These are phyloP conservation scores for Pestalotiopsis sp. DNA, from an alignment of 2,329 filamentous ascomycete genomes.

Conservation along the genomic window DNA sequence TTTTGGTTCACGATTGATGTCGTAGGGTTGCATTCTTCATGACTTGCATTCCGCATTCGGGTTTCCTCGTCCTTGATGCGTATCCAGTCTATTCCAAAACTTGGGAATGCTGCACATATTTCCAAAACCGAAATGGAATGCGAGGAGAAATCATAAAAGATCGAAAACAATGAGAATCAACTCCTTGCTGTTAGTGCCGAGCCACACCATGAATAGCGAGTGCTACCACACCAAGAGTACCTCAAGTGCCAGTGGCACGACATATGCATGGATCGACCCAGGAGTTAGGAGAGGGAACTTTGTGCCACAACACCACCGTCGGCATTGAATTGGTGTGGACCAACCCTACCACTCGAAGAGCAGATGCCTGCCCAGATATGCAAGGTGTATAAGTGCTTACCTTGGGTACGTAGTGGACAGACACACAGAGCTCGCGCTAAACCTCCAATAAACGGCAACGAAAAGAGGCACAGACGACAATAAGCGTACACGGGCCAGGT, in stretches of 20 bases:
- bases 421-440: too few relatives aligned
- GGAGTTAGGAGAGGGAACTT: background rate
- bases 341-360: too few relatives aligned
- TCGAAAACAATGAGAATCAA: background rate
- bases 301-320: background rate
- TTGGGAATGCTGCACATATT: background rate
- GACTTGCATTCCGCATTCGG: background rate
- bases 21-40: background rate
- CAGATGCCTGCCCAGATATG: too few relatives aligned
- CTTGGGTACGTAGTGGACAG: too few relatives aligned
- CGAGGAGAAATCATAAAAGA: background rate
- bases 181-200: background rate
- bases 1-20: background rate
- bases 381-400: background rate
- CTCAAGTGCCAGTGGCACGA: background rate
- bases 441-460: too few relatives aligned
- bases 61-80: background rate
- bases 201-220: too few relatives aligned
- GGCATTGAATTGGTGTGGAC: background rate
- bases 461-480: too few relatives aligned
- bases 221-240: background rate
- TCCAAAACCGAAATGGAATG: background rate
- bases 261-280: background rate
- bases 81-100: too few relatives aligned
- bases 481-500: too few relatives aligned